These are phyloP conservation scores for Fonsecaea pugnacius DNA, from an alignment of 2,329 filamentous ascomycete genomes.

Conservation along the genomic window DNA sequence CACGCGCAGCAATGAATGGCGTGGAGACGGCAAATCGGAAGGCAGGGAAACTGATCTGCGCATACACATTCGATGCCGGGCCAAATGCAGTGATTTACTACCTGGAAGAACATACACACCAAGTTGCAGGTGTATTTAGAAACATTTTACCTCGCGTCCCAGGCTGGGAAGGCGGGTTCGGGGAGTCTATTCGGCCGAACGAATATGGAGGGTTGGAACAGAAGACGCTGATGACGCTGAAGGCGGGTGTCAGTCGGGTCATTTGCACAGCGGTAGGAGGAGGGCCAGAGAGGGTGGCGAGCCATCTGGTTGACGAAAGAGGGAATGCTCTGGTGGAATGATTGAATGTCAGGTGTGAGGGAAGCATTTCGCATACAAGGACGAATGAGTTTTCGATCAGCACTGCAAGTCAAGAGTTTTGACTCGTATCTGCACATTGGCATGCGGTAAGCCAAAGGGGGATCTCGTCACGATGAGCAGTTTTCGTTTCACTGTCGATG, in stretches of 20 bases:
- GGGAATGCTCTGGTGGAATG: slow-evolving; percentile 46
- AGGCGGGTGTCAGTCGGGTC: slow-evolving; percentile 80
- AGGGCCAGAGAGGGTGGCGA: slow-evolving; percentile 78
- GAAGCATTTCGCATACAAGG: background rate
- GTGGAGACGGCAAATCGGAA: slow-evolving; percentile 86
- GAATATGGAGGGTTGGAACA: slow-evolving; percentile 66
- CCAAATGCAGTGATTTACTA: slow-evolving; percentile 98
- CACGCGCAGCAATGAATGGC: slow-evolving; percentile 79
- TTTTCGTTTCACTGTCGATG: background rate
- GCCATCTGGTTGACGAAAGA: slow-evolving; percentile 73
- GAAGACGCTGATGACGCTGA: slow-evolving; percentile 61
- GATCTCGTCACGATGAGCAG: too few relatives aligned
- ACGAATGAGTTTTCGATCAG: background rate
- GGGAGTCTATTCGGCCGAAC: slow-evolving; percentile 54
- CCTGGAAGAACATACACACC: slow-evolving; percentile 73
- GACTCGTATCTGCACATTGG: background rate
- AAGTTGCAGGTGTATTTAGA: slow-evolving; percentile 79
- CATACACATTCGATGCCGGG: slow-evolving; percentile 97
- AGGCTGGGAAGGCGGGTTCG: slow-evolving; percentile 62
- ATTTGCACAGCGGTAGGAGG: slow-evolving; percentile 92
- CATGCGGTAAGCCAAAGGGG: background rate
- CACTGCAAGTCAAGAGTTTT: background rate
- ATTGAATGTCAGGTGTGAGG: background rate
- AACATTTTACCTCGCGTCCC: slow-evolving; percentile 63
- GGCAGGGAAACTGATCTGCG: slow-evolving; percentile 78